Conservation (phyloP, 768 basidiomycete species). For the Agrocybe chaxingu region DNA sequence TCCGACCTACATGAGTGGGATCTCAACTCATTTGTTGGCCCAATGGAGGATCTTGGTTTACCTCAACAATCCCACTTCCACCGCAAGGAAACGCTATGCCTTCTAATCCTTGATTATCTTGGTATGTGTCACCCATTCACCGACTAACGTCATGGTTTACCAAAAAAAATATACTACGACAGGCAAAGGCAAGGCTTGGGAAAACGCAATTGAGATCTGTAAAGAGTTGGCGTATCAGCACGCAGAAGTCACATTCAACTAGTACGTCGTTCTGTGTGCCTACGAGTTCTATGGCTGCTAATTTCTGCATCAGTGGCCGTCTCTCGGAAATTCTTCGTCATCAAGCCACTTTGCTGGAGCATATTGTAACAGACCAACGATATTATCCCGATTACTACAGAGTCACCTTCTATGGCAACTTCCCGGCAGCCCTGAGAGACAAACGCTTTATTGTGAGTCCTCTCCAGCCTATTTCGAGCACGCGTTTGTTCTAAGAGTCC, state of each 20-base stretch:
- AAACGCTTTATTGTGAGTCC: slow-evolving; percentile 85
- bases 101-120: slow-evolving; percentile 91
- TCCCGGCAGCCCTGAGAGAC: slow-evolving; percentile 78
- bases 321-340: slow-evolving; percentile 84
- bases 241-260: slow-evolving; percentile 86
- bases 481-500: slow-evolving; percentile 5
- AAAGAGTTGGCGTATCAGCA: slow-evolving; percentile 90
- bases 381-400: slow-evolving; percentile 93
- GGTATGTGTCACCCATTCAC: slow-evolving; percentile 40
- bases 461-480: neutral
- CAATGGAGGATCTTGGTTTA: slow-evolving; percentile 86
- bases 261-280: slow-evolving; percentile 45
- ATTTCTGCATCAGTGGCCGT: slow-evolving; percentile 50
- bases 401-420: slow-evolving; percentile 91
- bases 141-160: neutral
- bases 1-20: slow-evolving; percentile 94
- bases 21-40: slow-evolving; percentile 71
- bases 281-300: slow-evolving; percentile 5
- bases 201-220: slow-evolving; percentile 89
- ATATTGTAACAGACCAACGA: slow-evolving; percentile 78
- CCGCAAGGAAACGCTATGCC: slow-evolving; percentile 88
- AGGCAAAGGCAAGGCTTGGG: slow-evolving; percentile 98
- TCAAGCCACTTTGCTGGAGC: slow-evolving; percentile 83
- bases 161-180: neutral
- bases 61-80: slow-evolving; percentile 94